Evolutionary conservation across 805 yeast genomes (phyloP), one percentile per base, ranked within the genome.

Genomic region (Candida insectalens): DNA sequence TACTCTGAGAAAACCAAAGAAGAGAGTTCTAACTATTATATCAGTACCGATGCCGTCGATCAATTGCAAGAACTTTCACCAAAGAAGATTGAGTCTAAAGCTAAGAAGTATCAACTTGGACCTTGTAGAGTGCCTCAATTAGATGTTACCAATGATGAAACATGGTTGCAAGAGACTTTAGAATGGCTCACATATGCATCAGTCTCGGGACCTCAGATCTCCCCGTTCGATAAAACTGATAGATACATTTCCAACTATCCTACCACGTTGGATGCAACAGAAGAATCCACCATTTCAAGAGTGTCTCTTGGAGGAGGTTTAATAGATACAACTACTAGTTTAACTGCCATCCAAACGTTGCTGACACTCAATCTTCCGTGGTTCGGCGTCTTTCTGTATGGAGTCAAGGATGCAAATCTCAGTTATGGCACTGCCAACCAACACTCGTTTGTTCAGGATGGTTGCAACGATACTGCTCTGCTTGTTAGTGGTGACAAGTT

Each of bases 171-270:
- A 2, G 45, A 49, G 6, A 42, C 45, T 1, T 30, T 54, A 6
- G 62, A 57, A 27, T 59, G 60, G 60, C 12, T 57, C 6, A 33
- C 56, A 2, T 56, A 52, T 36, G 47, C 46, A 1, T 30, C 50
- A 2, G 31, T 48, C 2, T 37, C 41, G 13, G 60, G 57, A 1
- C 36, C 42, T 3, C 61, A 56, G 30, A 18, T 56, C 6, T 36
- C 39, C 5, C 14, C 40, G 3, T 32, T 23, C 25, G 49, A 43
- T 12, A 43, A 37, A 13, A 42, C 51, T 6, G 45, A 46, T 19
- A 17, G 38, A 0, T 51, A 46, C 34, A 38, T 58, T 3, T 59
- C 60, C 3, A 39, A 33, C 27, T 57, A 47, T 34, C 19, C 35
- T 2, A 38, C 42, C 16, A 25, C 35, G 15, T 26, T 46, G 4